These are phyloP conservation scores for Coemansia sp. DNA, from an alignment of 371 early-diverging fungal genomes.

Conservation along the genomic window DNA sequence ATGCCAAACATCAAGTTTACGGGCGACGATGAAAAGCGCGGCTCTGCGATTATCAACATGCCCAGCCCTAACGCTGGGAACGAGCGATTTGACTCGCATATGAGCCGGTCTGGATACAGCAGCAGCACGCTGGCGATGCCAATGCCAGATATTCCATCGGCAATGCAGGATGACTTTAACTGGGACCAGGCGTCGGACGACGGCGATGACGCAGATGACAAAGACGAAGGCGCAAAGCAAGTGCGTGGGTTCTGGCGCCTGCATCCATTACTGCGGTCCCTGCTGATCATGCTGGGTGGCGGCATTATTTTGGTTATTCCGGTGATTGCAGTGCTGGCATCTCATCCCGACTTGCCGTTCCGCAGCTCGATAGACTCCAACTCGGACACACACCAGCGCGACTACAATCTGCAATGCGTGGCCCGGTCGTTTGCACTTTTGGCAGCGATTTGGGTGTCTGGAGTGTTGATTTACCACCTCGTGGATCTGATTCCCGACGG, in stretches of 20 bases:
- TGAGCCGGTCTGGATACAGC: conserved; percentile 19
- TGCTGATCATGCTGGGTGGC: conserved; percentile 45
- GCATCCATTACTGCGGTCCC: conserved; percentile 49
- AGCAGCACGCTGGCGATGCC: conserved; percentile 37
- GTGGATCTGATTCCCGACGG: conserved; percentile 45
- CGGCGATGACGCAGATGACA: conserved; percentile 10
- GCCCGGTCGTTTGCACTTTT: conserved; percentile 50
- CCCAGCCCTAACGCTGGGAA: conserved; percentile 20
- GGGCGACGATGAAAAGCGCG: conserved; percentile 13
- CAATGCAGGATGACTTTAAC: conserved; percentile 47
- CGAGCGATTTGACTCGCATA: conserved; percentile 1
- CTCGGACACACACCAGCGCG: conserved; percentile 10
- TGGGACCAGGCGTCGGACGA: conserved; percentile 34
- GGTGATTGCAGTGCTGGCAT: conserved; percentile 37
- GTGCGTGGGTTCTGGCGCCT: conserved; percentile 40
- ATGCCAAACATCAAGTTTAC: conserved; percentile 5
- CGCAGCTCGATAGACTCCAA: conserved; percentile 12
- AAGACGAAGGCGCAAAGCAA: conserved; percentile 28
- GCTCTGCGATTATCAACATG: conserved; percentile 36
- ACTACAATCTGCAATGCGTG: conserved; percentile 44
- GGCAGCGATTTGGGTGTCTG: conserved; percentile 40
- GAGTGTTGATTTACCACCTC: conserved; percentile 46
- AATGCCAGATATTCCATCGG: conserved; percentile 28
- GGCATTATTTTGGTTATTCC: conserved; percentile 44
- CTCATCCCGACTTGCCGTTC: conserved; percentile 39